Base-by-base conservation (phyloP, 2,329 filamentous ascomycete species). In the Epichloe amarillans region DNA sequence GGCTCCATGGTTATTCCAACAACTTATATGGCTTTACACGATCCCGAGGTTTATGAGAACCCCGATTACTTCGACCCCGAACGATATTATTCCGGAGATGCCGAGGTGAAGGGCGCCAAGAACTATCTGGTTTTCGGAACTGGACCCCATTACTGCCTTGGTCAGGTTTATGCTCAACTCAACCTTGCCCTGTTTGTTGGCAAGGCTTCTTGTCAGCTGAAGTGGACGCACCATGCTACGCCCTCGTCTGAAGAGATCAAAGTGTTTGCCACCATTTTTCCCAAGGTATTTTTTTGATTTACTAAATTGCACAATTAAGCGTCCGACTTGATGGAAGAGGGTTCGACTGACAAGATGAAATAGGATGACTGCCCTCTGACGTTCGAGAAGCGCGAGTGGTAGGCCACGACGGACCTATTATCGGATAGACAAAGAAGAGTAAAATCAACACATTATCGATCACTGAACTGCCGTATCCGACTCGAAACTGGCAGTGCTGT, bases 241-340 rank as follows among this genome's bases (percentile, higher is more conserved):
- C 81, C 86, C 0, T 63, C 75, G 53, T 95, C 88, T 0, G 93
- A 98, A 72, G 84, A 95, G 69, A 97, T 98, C 69, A 91, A 95
- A 74, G 91, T 97, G 58, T 98, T 97, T 71, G 93, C 93, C 40
- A 96, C 89, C 30, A 95, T 98, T 60, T 98, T 98, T 77, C 93
- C 93, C 51, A 85, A 86, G 85, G 90, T 94, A 71, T 68, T 83
- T 72, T 48, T 48, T 11, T 30, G 1, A 30, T 30, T 30, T 11
- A 30, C 26, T 4, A 30, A 30, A 10, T 30, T 30, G 26, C 8
- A 30, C 26, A 30, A 30, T 30, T 4, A 4, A 30, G 26, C 26
- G 26, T 30, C 26, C 26, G 26, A 30, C 8, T 30, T 30, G 26
- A 30, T 30, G 26, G 3, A 30, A 4, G 26, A 30, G 26, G 26